Evolutionary conservation across 2,329 filamentous ascomycete genomes (phyloP), one percentile per base, ranked within the genome.

Genomic region (Fusarium continuum): DNA sequence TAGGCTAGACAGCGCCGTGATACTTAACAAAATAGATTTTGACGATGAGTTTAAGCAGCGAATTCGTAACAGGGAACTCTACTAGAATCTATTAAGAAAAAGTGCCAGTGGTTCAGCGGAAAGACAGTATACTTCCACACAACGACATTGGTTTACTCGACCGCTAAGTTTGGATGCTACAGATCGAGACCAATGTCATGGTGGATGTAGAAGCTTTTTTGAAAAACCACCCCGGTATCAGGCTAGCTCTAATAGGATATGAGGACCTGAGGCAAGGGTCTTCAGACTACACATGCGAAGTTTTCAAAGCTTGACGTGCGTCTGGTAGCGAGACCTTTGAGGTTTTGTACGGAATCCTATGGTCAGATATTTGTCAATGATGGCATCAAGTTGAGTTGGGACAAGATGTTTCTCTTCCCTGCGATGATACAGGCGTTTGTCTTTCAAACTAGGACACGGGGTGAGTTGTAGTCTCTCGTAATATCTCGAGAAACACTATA

Each of bases 61-160:
- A 19, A 17, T 47, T 5, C n/a, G 20, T 8, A 6, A 34, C 7
- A 43, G 51, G 4, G 34, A 35, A 19, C 31, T 16, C 11, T 55
- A 28, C 29, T 55, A 34, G 41, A 32, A 34, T 11, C 22, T 55
- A 9, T 22, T 55, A 4, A 20, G 11, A 4, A 47, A 47, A 19
- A 55, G 11, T 55, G 51, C 11, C 34, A 23, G 16, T 47, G 36
- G 25, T 47, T 47, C 16, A 29, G 17, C 4, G 51, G 51, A 8
- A 23, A 26, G 16, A 55, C 50, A 2, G 40, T 34, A 13, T 8
- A 26, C 1, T 61, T n/a, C 67, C 61, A 1, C 41, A 64, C 31
- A 66, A 70, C n/a, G 10, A 22, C 8, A 29, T 45, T 8, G 13
- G 41, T 44, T 22, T 22, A 6, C 7, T 6, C 13, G 2, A 29